Evolutionary conservation across 2,329 filamentous ascomycete genomes (phyloP).

Genomic region (Epichloe sibirici): DNA sequence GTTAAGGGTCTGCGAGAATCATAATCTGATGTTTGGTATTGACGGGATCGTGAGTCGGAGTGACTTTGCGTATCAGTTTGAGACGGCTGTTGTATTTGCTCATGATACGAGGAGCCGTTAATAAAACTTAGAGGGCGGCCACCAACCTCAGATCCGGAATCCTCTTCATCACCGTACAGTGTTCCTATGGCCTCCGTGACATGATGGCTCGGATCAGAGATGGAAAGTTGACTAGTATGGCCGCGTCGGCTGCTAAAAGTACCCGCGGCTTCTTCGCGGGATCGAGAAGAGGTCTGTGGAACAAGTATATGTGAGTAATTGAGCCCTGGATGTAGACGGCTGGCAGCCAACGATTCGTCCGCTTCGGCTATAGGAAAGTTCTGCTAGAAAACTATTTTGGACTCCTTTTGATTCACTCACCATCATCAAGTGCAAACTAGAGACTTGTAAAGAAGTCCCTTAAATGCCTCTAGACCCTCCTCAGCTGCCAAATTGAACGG

Average conservation of each 20-base stretch:
- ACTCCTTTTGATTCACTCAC: constrained; percentile 22
- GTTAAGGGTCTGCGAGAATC: constrained; percentile 29
- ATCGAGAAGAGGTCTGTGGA: constrained; percentile 44
- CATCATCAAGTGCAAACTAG: constrained; percentile 34
- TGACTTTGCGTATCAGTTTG: constrained; percentile 6
- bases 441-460: constrained; percentile 22
- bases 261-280: constrained; percentile 41
- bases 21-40: constrained; percentile 17
- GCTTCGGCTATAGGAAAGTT: neutral
- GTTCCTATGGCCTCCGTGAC: constrained; percentile 89
- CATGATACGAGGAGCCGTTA: constrained; percentile 38
- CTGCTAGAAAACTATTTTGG: neutral
- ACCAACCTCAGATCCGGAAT: constrained; percentile 39
- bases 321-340: neutral
- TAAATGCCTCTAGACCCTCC: constrained; percentile 20
- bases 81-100: constrained; percentile 30
- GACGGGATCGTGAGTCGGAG: constrained; percentile 5
- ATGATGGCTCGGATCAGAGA: constrained; percentile 86
- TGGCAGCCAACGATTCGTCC: neutral
- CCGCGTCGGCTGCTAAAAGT: constrained; percentile 47
- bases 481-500: constrained; percentile 14
- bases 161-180: constrained; percentile 69
- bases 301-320: neutral
- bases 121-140: constrained; percentile 66
- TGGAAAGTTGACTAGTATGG: constrained; percentile 46